Evolutionary conservation across 2,329 filamentous ascomycete species (phyloP), one percentile per base, ranked within the genome.

Genomic region (Falciphora oryzae): DNA sequence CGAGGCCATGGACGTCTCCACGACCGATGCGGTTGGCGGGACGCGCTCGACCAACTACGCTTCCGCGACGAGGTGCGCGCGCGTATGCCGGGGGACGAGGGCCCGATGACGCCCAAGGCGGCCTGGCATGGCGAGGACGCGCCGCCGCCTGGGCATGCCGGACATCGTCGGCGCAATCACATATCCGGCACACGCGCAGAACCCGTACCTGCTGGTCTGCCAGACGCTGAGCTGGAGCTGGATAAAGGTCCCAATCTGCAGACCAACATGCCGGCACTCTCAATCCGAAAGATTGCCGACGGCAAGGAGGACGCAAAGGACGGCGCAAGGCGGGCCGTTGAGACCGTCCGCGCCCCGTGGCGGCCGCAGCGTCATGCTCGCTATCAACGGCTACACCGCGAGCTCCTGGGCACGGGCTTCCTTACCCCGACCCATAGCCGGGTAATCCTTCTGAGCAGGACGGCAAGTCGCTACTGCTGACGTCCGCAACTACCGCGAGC

Each of bases 371-470:
- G 78, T 85, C 11, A 75, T 85, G 8, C 71, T 85, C 53, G 82
- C 82, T 14, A 85, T 82, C 22, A 85, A 85, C 68, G 83, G 75
- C 22, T 85, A 84, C 71, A 81, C 81, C 11, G 76, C 13, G 77
- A 75, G 0, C 73, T 86, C 1, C 78, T 76, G 57, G 70, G 83
- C n/a, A 77, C 79, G 0, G 77, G 81, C 0, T 66, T 77, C 0
- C 89, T 96, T 67, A 85, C 93, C 2, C 93, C 93, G 0, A 87
- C 90, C 2, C 72, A 80, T 3, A 81, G 75, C 5, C 80, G 82
- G 64, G 84, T 85, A n/a, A n/a, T n/a, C n/a, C n/a, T n/a, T n/a
- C n/a, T n/a, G n/a, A n/a, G n/a, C n/a, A n/a, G n/a, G n/a, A n/a
- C n/a, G n/a, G n/a, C n/a, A n/a, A n/a, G n/a, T n/a, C n/a, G n/a